phyloP scores from a whole-genome alignment of 331 rosid species.

The Cydonia oblonga region DNA sequence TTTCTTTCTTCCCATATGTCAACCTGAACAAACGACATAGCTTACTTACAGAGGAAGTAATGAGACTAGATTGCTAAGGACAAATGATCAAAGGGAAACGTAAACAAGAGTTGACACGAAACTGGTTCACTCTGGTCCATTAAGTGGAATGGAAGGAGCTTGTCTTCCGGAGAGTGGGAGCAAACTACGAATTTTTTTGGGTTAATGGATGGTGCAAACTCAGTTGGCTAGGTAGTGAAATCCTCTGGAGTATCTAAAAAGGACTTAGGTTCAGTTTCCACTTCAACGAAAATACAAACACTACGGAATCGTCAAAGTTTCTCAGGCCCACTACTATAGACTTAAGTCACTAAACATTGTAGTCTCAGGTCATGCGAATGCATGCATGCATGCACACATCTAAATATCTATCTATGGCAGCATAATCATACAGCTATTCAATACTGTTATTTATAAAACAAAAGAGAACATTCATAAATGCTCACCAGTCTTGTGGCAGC shows the following conservation, averaged over 20 bases:
- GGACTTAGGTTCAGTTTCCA: not conserved
- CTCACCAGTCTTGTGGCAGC: constrained; percentile 67
- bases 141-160: not conserved
- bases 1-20: constrained; percentile 87
- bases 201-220: not conserved
- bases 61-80: not conserved
- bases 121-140: not conserved
- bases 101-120: not conserved
- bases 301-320: not conserved
- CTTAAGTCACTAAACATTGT: not conserved
- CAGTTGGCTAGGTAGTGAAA: not conserved
- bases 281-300: not conserved
- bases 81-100: not conserved
- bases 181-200: not conserved
- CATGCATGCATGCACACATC: not conserved
- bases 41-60: not conserved
- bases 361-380: not conserved
- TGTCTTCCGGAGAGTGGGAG: not conserved
- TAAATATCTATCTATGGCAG: not conserved
- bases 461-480: not conserved
- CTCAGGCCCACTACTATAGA: not conserved
- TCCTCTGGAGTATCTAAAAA: not conserved
- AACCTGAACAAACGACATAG: constrained; percentile 39
- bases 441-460: not conserved
- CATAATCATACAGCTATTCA: not conserved